A percentile compares a stretch with the other conserved stretches of the same genome.
Evolutionary conservation across 208 protist genomes (phyloP).

Genomic region (Tritrichomonas foetus): DNA sequence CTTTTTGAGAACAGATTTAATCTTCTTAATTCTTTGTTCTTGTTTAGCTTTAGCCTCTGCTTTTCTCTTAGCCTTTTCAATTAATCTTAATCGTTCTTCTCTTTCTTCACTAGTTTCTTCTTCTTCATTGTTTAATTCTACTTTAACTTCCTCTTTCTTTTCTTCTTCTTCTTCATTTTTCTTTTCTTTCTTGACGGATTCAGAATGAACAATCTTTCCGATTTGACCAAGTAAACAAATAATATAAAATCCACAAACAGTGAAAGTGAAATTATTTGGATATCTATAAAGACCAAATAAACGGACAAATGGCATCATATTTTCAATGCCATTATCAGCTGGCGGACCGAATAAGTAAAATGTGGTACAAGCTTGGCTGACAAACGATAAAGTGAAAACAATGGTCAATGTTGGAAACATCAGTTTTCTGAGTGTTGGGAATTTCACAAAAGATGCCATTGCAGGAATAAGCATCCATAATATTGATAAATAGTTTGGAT

Average conservation of each 20-base stretch:
- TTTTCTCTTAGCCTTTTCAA: background rate
- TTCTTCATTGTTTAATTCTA: background rate
- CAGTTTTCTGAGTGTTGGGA: background rate
- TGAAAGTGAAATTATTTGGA: background rate
- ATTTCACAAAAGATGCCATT: background rate
- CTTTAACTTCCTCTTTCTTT: too few species aligned
- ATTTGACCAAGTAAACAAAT: background rate
- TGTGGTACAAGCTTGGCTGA: background rate
- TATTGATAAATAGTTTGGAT: background rate
- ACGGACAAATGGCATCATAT: too few species aligned
- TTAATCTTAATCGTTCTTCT: background rate
- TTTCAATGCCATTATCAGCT: background rate
- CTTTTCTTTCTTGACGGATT: background rate
- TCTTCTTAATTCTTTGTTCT: background rate
- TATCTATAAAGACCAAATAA: conserved; percentile 8
- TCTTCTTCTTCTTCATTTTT: too few species aligned
- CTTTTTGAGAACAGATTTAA: background rate
- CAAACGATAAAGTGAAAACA: background rate
- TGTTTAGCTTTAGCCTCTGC: background rate
- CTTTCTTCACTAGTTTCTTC: background rate
- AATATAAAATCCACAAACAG: background rate
- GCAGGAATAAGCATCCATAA: background rate
- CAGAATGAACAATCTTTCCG: background rate
- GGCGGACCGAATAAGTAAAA: background rate
- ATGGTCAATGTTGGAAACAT: background rate